These are phyloP conservation scores for Cytospora paraplurivora DNA, from an alignment of 2,329 filamentous ascomycete species.

Conservation along the genomic window DNA sequence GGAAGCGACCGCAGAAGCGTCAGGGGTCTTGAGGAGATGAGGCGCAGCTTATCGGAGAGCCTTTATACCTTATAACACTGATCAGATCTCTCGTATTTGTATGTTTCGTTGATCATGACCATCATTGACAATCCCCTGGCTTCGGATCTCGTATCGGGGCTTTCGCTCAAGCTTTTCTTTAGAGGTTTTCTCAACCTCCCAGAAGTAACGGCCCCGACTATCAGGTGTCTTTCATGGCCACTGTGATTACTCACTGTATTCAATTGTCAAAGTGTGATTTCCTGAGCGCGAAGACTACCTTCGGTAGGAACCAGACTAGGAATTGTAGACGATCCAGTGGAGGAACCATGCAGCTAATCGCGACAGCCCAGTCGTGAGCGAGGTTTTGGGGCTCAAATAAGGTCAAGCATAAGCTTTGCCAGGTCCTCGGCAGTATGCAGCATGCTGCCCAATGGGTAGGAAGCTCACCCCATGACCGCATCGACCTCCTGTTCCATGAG, in stretches of 20 bases:
- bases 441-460: background rate
- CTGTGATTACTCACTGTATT: too few species aligned
- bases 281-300: background rate
- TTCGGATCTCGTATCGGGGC: background rate
- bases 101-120: slow-evolving; percentile 16
- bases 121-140: slow-evolving; percentile 8
- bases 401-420: slow-evolving; percentile 10
- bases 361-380: background rate
- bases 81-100: slow-evolving; percentile 6
- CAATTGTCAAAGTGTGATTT: too few species aligned
- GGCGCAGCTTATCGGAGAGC: background rate
- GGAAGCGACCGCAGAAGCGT: slow-evolving; percentile 1
- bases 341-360: background rate
- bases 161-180: slow-evolving; percentile 3
- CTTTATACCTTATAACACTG: background rate
- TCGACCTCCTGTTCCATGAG: background rate
- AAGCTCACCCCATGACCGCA: background rate
- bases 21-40: background rate
- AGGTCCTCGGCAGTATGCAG: background rate
- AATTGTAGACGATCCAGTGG: background rate
- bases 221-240: too few species aligned
- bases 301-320: background rate
- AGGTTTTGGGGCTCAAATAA: slow-evolving; percentile 4
- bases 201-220: too few species aligned
- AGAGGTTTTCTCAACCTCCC: background rate